Percentiles rank a stretch among this genome's conserved stretches.
Conservation (phyloP, 2,329 filamentous ascomycete species). For the Aspergillus tanneri region DNA sequence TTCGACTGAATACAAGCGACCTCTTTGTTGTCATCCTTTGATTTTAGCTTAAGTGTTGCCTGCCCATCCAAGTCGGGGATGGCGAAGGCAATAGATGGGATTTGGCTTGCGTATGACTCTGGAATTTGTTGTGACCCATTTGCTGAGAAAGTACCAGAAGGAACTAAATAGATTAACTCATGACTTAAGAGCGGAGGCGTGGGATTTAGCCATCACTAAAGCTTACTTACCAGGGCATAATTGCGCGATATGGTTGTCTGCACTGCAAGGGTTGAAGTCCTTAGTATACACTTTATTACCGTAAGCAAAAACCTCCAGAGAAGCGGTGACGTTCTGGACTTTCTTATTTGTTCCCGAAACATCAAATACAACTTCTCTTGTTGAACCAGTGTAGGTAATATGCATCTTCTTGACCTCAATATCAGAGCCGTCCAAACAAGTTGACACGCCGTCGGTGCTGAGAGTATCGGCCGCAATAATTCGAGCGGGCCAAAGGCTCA, state of each 20-base stretch:
- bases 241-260: conserved; percentile 63
- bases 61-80: conserved; percentile 86
- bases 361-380: conserved; percentile 74
- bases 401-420: conserved; percentile 73
- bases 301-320: conserved; percentile 76
- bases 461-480: conserved; percentile 70
- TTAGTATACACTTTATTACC: conserved; percentile 77
- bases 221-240: conserved; percentile 72
- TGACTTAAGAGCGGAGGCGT: conserved; percentile 1
- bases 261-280: conserved; percentile 77
- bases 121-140: conserved; percentile 71
- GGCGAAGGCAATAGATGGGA: conserved; percentile 85
- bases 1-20: conserved; percentile 81
- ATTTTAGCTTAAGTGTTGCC: conserved; percentile 73
- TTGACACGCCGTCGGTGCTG: conserved; percentile 74
- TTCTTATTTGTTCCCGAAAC: conserved; percentile 72
- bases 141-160: conserved; percentile 71
- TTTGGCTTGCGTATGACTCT: conserved; percentile 65
- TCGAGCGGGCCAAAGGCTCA: conserved; percentile 28
- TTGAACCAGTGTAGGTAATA: conserved; percentile 74
- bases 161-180: conserved; percentile 56
- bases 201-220: not conserved
- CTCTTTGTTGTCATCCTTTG: conserved; percentile 57
- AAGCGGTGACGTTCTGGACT: conserved; percentile 76
- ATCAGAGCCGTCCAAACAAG: conserved; percentile 59